Percentiles rank a stretch among this genome's conserved stretches.
Conservation (phyloP, 352 stramenopile species). For the Peronospora farinosa region DNA sequence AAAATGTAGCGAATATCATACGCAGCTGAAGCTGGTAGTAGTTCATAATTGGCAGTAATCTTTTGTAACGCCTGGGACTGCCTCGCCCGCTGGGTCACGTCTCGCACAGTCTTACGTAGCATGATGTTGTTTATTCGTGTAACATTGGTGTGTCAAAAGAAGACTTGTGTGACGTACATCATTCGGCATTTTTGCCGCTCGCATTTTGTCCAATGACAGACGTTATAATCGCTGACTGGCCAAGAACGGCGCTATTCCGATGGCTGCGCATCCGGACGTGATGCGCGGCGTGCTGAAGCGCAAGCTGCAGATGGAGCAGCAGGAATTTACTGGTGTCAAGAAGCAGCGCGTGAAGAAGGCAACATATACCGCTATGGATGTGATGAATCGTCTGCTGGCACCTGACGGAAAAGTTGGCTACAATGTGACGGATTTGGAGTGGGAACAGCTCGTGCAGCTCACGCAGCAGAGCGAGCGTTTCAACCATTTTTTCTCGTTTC, state of each 20-base stretch:
- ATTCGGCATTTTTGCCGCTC: neutral
- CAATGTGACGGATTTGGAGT: constrained; percentile 49
- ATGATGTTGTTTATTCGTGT: constrained; percentile 18
- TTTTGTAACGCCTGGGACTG: constrained; percentile 55
- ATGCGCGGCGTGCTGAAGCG: constrained; percentile 34
- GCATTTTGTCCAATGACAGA: constrained; percentile 15
- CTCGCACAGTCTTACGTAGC: constrained; percentile 52
- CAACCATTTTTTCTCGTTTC: constrained; percentile 52
- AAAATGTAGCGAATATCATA: constrained; percentile 45
- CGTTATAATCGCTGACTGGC: constrained; percentile 18
- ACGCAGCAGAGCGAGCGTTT: constrained; percentile 58
- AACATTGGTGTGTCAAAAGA: neutral
- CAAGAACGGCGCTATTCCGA: constrained; percentile 1
- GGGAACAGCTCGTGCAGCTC: constrained; percentile 60
- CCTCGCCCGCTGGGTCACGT: constrained; percentile 53
- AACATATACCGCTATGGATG: constrained; percentile 57
- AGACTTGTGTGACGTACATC: neutral
- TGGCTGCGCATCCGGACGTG: constrained; percentile 10
- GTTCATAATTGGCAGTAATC: constrained; percentile 48
- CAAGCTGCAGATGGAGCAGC: constrained; percentile 15
- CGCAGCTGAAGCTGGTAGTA: constrained; percentile 33
- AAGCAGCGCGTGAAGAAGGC: constrained; percentile 60
- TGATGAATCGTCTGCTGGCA: constrained; percentile 60
- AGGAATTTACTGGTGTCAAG: constrained; percentile 29
- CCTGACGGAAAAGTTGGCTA: constrained; percentile 44